Evolutionary conservation across 2,329 filamentous ascomycete species (phyloP), one percentile per base, ranked within the genome.

Genomic region (Scedosporium boydii): DNA sequence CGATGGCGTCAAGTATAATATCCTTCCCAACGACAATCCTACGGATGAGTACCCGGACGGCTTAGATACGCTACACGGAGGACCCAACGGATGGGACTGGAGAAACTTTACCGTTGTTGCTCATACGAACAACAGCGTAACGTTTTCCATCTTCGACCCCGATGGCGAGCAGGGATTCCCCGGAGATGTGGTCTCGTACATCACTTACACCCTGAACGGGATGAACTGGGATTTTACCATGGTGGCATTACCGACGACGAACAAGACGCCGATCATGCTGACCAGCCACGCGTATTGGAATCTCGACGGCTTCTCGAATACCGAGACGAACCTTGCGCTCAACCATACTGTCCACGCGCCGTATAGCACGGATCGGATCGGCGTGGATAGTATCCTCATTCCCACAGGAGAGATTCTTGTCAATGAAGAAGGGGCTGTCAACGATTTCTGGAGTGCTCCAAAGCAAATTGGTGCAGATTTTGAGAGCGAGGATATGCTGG

Each of bases 261-360:
- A 89, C 76, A 87, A 86, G 76, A 93, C 90, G 5, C 90, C 90
- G 58, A 91, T 93, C 72, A 93, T 93, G 89, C 80, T 93, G 63
- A 89, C 83, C 70, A 82, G 78, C 67, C 80, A 90, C 78, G 84
- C 83, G 6, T 93, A 93, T 80, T 93, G 89, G 90, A 93, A 93
- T 72, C 78, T 93, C 55, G 89, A 93, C 69, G 90, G 87, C 41
- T 93, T 89, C 69, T 81, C 87, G 69, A 91, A 92, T 75, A 84
- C 87, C 63, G 80, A 88, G 71, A 89, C 87, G 2, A 78, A 79
- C 63, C 78, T 77, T 1, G 81, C 82, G 14, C 78, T 90, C 61
- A 89, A 92, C 76, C 87, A 92, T 77, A 88, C 86, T 14, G 79
- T 93, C 56, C 80, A 87, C 71, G 71, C 93, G 71, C 90, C 90